phyloP scores from a whole-genome alignment of 2,329 filamentous ascomycete species.

The Fusarium nurragi region DNA sequence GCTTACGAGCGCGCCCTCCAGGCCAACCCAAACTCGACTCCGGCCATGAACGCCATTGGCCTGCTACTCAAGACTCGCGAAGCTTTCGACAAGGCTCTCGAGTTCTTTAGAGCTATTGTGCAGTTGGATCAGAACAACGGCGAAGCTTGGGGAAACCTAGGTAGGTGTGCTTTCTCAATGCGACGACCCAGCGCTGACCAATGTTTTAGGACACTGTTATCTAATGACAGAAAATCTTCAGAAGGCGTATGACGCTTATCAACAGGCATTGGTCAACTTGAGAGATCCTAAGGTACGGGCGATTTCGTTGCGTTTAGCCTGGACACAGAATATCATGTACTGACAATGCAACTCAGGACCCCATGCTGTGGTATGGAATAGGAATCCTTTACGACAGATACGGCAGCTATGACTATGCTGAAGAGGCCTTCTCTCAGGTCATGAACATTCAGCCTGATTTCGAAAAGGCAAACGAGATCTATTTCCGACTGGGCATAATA shows the following conservation, averaged over 20 bases:
- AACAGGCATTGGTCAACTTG: conserved; percentile 92
- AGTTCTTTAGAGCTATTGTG: conserved; percentile 89
- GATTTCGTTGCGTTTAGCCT: neutral
- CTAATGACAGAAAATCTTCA: conserved; percentile 99
- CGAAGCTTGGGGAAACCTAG: conserved; percentile 95
- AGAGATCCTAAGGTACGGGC: conserved; percentile 86
- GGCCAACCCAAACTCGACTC: conserved; percentile 87
- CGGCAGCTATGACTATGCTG: conserved; percentile 94
- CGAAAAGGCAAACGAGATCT: conserved; percentile 99
- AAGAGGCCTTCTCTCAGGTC: conserved; percentile 97
- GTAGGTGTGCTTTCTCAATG: conserved; percentile 58
- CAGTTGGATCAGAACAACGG: conserved; percentile 91
- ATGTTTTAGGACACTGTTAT: conserved; percentile 84
- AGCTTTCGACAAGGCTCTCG: conserved; percentile 91
- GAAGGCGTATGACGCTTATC: conserved; percentile 95
- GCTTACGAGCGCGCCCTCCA: conserved; percentile 91
- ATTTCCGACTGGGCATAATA: conserved; percentile 98
- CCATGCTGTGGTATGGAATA: conserved; percentile 98
- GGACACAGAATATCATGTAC: neutral
- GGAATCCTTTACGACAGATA: conserved; percentile 97
- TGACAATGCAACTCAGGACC: conserved; percentile 68
- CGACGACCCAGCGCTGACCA: conserved; percentile 27
- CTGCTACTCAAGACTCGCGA: conserved; percentile 91
- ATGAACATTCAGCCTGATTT: conserved; percentile 99
- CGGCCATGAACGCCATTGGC: conserved; percentile 93